Base-by-base conservation (phyloP, 768 basidiomycete genomes). In the Suillus hirtellus region DNA sequence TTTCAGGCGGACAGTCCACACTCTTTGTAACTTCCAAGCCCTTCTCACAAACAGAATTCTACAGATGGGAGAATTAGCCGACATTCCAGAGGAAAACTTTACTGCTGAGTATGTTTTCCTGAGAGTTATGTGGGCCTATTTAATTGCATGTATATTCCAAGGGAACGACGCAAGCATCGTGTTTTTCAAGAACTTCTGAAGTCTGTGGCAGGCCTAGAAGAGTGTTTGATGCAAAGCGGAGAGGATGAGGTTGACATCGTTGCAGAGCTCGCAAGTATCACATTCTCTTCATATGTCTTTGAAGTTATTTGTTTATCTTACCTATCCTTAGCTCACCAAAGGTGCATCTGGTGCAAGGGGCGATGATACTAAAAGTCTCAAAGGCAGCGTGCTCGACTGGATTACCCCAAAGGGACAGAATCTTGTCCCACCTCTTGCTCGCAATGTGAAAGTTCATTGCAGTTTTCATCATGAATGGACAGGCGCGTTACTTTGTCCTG, bases 251-350 rank as follows among this genome's bases (percentile, higher is more conserved):
- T 69, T 1, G 17, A 62, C n/a, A 43, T 44, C 3, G 59, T 69
- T 21, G 67, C 68, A 14, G 65, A 71, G 10, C 42, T 71, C 52
- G 70, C 68, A 24, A 12, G 63, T 66, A 17, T 21, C 8, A 44
- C n/a, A 9, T 3, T 1, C 3, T 5, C 3, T 4, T 44, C 19
- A 27, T 27, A 19, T 9, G 0, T 44, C 43, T 19, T 19, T 9
- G 10, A 44, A 27, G 3, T 19, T 44, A n/a, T 9, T 4, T 3
- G 8, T 44, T 3, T n/a, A n/a, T 40, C 11, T 27, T 27, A 27
- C 27, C 27, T 27, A 27, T 27, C 27, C 27, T 27, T 27, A 27
- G 27, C 27, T 27, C 27, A 44, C 19, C 27, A 27, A 27, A 27
- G 27, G 27, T 27, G 27, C 27, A 27, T 27, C 27, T 27, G 27